These are phyloP conservation scores for Angomonas deanei DNA, from an alignment of 208 protist genomes.

Conservation along the genomic window DNA sequence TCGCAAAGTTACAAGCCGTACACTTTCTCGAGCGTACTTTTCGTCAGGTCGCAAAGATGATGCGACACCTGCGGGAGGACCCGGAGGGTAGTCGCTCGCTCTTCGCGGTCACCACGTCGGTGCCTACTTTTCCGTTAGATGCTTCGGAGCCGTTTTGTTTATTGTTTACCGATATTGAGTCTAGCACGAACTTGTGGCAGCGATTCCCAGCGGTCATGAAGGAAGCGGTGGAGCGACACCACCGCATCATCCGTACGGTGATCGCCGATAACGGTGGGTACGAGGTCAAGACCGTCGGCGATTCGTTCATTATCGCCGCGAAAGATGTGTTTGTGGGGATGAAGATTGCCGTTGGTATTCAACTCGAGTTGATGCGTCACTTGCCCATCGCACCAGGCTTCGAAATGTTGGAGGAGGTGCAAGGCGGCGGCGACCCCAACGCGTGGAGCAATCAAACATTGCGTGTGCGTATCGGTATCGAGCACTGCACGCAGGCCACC, in stretches of 20 bases:
- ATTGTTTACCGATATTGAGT: conserved; percentile 77
- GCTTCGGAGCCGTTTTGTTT: conserved; percentile 29
- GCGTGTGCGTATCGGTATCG: conserved; percentile 60
- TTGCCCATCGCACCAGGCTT: conserved; percentile 51
- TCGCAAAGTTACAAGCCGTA: no score
- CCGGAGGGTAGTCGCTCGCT: conserved; percentile 10
- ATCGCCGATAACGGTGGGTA: conserved; percentile 68
- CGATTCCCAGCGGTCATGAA: conserved; percentile 45
- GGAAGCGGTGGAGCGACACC: conserved; percentile 53
- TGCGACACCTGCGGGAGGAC: conserved; percentile 28
- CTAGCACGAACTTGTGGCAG: conserved; percentile 71
- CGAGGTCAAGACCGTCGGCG: conserved; percentile 79
- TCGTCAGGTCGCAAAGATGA: no score
- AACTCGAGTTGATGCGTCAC: conserved; percentile 66
- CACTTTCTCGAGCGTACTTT: no score
- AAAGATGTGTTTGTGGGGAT: conserved; percentile 49
- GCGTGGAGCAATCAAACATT: conserved; percentile 35
- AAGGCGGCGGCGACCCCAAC: conserved; percentile 35
- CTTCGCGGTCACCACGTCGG: no score
- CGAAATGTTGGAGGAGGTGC: conserved; percentile 39
- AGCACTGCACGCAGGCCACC: conserved; percentile 65
- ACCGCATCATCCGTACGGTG: conserved; percentile 47
- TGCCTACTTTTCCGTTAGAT: no score
- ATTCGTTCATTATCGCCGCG: conserved; percentile 81
- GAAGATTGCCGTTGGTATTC: conserved; percentile 61